Base-by-base conservation (phyloP, 306 rosid genomes). In the Prunus kanzakura region DNA sequence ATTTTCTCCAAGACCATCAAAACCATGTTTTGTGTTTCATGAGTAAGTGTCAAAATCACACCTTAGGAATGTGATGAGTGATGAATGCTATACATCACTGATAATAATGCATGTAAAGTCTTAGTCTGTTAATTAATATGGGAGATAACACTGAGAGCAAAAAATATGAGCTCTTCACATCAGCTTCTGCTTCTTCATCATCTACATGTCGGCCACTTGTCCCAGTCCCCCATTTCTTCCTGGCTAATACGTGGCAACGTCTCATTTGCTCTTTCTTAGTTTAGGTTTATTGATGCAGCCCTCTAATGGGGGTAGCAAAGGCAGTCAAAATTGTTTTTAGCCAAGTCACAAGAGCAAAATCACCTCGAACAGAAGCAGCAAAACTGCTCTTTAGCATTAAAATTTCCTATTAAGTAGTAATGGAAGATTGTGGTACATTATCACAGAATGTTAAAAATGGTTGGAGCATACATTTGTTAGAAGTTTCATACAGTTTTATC, bases 201-300 rank as follows among this genome's bases (percentile, higher is more conserved):
- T 81, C 67, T 49, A 62, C 15, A 43, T 85, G 92, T 83, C 82
- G 89, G 82, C 86, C 88, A 83, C 71, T 79, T 76, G 88, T 79
- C 79, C 45, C 41, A 58, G 58, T 71, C 79, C 56, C 76, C 76
- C 61, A 74, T 66, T 63, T 32, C 54, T 29, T 14, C 4, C 52
- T 49, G 9, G 50, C 56, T 64, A 22, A 30, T 50, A 67, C 57
- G 51, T 22, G 16, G 50, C 54, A 20, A 52, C 32, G 8, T 43
- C 47, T 47, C 35, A 47, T 47, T 47, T 11, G 16, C 51, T 47
- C 9, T 38, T 38, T 38, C 9, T 1, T 38, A 1, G 43, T 38
- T 38, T 6, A 38, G 9, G 43, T 38, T 38, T 38, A 38, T 38
- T 38, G 43, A 38, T 6, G 43, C 43, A 38, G 43, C 43, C 43